A percentile compares a stretch with the other conserved stretches of the same genome.
phyloP scores from a whole-genome alignment of 352 stramenopile species.

The Globisporangium viniferum region DNA sequence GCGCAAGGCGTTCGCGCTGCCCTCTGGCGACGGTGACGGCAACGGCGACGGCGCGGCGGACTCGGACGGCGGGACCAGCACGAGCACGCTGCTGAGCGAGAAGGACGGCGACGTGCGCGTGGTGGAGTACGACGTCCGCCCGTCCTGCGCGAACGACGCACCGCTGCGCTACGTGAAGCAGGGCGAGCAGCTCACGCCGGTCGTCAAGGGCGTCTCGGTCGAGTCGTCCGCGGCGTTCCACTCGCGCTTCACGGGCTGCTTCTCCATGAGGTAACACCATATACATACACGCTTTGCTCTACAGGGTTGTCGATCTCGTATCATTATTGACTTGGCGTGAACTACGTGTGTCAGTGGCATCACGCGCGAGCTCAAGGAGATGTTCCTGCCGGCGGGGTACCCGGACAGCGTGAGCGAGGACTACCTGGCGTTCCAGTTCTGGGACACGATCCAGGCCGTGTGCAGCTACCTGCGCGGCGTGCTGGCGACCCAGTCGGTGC shows the following conservation, averaged over 20 bases:
- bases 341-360: constrained; percentile 21
- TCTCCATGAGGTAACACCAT: constrained; percentile 17
- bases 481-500: constrained; percentile 90
- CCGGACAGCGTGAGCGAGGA: constrained; percentile 84
- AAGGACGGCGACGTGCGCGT: constrained; percentile 32
- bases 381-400: constrained; percentile 85
- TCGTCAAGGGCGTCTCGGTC: constrained; percentile 13
- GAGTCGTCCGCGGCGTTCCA: constrained; percentile 5
- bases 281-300: background rate
- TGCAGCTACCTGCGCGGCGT: constrained; percentile 95
- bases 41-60: background rate
- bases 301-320: background rate
- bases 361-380: constrained; percentile 68
- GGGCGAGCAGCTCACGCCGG: constrained; percentile 29
- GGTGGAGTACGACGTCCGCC: constrained; percentile 57
- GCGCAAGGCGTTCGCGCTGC: constrained; percentile 31
- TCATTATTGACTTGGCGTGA: background rate
- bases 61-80: constrained; percentile 13
- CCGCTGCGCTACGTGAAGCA: constrained; percentile 46
- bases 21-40: background rate
- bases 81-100: constrained; percentile 17
- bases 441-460: constrained; percentile 93
- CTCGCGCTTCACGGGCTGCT: constrained; percentile 18
- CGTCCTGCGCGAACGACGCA: constrained; percentile 47
- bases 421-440: constrained; percentile 95